These are phyloP conservation scores for Alternaria ethzedia DNA, from an alignment of 2,329 filamentous ascomycete species.

Conservation along the genomic window DNA sequence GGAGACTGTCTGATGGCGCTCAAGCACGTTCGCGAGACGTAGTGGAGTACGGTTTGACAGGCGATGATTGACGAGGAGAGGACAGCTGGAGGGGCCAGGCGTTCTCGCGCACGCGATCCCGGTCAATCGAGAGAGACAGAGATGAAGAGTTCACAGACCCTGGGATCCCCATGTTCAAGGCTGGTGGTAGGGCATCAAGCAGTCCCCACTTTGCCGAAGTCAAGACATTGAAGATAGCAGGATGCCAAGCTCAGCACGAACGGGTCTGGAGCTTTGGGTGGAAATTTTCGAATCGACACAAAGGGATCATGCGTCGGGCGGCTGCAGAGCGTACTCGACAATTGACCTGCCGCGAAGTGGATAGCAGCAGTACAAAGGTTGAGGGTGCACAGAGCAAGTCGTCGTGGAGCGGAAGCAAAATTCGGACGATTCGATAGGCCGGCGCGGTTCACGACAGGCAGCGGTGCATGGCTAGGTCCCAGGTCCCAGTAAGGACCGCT, in stretches of 20 bases:
- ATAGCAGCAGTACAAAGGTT: slow-evolving; percentile 18
- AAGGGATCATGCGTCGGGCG: slow-evolving; percentile 16
- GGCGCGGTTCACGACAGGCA: slow-evolving; percentile 24
- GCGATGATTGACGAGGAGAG: slow-evolving; percentile 33
- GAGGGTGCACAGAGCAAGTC: slow-evolving; percentile 26
- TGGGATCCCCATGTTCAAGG: slow-evolving; percentile 9
- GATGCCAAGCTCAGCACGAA: neutral
- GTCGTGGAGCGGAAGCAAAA: slow-evolving; percentile 19
- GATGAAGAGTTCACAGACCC: slow-evolving; percentile 9
- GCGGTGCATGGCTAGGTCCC: slow-evolving; percentile 31
- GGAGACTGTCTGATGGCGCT: slow-evolving; percentile 32
- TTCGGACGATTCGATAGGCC: slow-evolving; percentile 34
- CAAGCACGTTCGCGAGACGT: slow-evolving; percentile 29
- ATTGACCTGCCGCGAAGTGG: slow-evolving; percentile 16
- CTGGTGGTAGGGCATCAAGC: slow-evolving; percentile 13
- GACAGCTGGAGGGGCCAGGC: slow-evolving; percentile 24
- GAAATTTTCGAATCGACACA: slow-evolving; percentile 3
- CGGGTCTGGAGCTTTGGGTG: neutral
- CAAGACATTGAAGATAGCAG: slow-evolving; percentile 1
- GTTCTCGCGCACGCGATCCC: slow-evolving; percentile 24
- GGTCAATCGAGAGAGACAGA: slow-evolving; percentile 8
- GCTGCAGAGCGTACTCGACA: slow-evolving; percentile 27
- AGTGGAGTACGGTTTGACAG: slow-evolving; percentile 17
- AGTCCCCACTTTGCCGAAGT: slow-evolving; percentile 5
- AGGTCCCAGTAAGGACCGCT: slow-evolving; percentile 29